Evolutionary conservation across 768 basidiomycete genomes (phyloP), one percentile per base, ranked within the genome.

Genomic region (Leccinum longicurvipes): DNA sequence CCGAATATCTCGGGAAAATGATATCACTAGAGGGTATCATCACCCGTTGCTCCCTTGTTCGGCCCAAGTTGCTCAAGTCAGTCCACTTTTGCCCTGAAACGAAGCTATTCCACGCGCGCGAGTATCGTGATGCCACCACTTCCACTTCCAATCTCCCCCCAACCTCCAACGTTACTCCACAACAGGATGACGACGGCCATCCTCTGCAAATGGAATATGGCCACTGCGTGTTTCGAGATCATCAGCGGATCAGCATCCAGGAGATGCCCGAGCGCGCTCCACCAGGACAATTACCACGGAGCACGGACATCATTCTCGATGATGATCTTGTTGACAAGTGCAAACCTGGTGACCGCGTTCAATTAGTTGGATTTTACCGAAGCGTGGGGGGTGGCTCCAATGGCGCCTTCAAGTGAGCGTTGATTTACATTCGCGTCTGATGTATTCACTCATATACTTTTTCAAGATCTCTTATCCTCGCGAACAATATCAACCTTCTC

Each of bases 201-300:
- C 77, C 83, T 21, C 76, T 99, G 48, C 84, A 93, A 72, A 97
- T 87, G 62, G 97, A 99, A 74, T 98, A 85, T 67, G 97, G 97
- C 5, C 78, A 87, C 60, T 92, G 89, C 67, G 83, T 89, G 8
- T 99, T 97, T 77, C 80, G 91, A 54, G 97, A 99, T 73, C 93
- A 98, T 72, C 97, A 99, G 73, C 86, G 93, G 61, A 91, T 98
- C 68, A 93, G 87, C 71, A 98, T 99, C 59, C 97, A 99, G 75
- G 97, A 99, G 69, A 98, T 99, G 96, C 97, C 97, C 3, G 97
- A 99, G 74, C 86, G 97, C 23, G 95, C 97, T 14, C 97, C 97
- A 24, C 91, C 97, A 44, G 97, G 97, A 27, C 96, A 98, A 72
- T 79, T 99, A 27, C 97, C 97, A 45, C 82, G 97, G 47, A 95